Evolutionary conservation across 129 eudicot genomes (phyloP), one percentile per base, ranked within the genome.

Genomic region (Gnaphalium uliginosum): DNA sequence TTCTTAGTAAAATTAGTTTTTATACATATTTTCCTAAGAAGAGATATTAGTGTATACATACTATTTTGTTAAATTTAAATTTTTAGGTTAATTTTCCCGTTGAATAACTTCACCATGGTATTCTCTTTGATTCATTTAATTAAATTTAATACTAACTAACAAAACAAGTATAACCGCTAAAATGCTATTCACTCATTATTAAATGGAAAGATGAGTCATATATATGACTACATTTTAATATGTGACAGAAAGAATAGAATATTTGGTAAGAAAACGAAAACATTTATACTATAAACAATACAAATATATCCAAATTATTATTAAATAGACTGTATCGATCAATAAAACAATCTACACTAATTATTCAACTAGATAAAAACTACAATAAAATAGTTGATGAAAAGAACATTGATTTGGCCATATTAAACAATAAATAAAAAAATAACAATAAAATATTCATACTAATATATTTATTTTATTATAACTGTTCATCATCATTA

Each of bases 191-290:
- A 72, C 13, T 73, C 32, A 48, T 26, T 75, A 18, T 8, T 62
- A 41, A 41, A 7, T n/a, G 4, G 33, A 63, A 26, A 60, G 46
- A 62, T 17, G 60, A 60, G 56, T 62, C 69, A 46, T 46, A 46
- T 46, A 37, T 71, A n/a, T 26, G 60, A 22, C 78, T 21, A 64
- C n/a, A 32, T 57, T 33, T 27, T 5, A 18, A 53, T 53, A 53
- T 76, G 10, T 13, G 56, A 72, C 50, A 33, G 32, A 29, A 26
- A 26, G 29, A 29, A 30, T 33, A 41, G 78, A 79, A 79, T 72
- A 79, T 66, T 73, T 72, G 73, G 72, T 53, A 73, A 72, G 69
- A 66, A 73, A 79, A 73, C 60, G 22, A 68, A 79, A 73, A 32
- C 33, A 53, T 63, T 57, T 21, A 73, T 39, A 65, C 33, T 61